Percentiles rank a stretch among this genome's conserved stretches.
phyloP scores from a whole-genome alignment of 129 eudicot genomes.

The Apium graveolens region DNA sequence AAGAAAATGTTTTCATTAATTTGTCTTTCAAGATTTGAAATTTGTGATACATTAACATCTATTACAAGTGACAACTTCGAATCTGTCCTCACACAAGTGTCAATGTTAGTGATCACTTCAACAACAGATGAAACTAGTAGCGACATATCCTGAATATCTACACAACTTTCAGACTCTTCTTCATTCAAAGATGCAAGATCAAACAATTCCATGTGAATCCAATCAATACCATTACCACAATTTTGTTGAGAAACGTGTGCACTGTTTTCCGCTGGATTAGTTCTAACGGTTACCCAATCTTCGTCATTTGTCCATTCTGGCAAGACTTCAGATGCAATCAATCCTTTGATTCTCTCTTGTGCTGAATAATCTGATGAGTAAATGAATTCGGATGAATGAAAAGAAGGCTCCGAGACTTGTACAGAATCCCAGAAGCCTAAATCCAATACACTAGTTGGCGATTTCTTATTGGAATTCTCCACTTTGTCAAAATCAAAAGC shows the following conservation, averaged over 20 bases:
- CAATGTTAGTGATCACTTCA: background rate
- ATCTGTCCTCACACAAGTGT: constrained; percentile 5
- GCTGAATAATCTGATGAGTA: constrained; percentile 24
- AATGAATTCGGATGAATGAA: constrained; percentile 1
- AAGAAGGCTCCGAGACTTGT: constrained; percentile 29
- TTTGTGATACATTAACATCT: background rate
- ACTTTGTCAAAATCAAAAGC: constrained; percentile 13
- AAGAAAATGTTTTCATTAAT: constrained; percentile 14
- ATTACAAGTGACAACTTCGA: background rate
- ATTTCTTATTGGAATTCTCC: constrained; percentile 21
- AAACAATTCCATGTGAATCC: background rate
- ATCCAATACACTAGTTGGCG: constrained; percentile 71
- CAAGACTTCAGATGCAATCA: constrained; percentile 27
- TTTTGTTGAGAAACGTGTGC: constrained; percentile 6
- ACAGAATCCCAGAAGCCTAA: constrained; percentile 62
- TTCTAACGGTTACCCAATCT: constrained; percentile 63
- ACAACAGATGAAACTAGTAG: constrained; percentile 5
- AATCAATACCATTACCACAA: background rate
- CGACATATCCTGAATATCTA: constrained; percentile 21
- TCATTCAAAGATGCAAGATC: background rate
- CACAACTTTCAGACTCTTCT: constrained; percentile 22
- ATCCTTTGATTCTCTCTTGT: constrained; percentile 35
- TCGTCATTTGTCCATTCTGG: constrained; percentile 47
- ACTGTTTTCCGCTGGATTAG: constrained; percentile 18
- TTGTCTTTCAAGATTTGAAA: constrained; percentile 14